Base-by-base conservation (phyloP, 1,284 basidiomycete species). In the Filobasidium uniguttulatum region DNA sequence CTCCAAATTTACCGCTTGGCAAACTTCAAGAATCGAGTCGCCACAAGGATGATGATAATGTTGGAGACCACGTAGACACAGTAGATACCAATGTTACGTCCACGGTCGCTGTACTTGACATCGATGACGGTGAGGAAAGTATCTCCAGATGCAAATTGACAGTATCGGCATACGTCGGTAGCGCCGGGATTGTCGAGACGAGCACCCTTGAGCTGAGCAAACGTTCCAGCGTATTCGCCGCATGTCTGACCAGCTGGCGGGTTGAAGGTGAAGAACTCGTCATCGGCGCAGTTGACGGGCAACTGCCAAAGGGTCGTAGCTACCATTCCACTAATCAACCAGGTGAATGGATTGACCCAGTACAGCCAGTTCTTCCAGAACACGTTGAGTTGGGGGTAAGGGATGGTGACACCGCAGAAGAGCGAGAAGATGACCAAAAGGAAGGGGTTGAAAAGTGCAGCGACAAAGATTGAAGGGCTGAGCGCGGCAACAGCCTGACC, bases 21-120 rank as follows among this genome's bases (percentile, higher is more conserved):
- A n/a, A 78, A 85, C 41, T 81, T 76, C 46, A 89, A 72, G 72
- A 79, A 82, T 17, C 81, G 75, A 26, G 85, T 85, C 2, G 83
- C 83, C 45, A 82, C 59, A 44, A 86, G 75, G 0, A 85, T 83
- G 23, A 78, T 73, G 31, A 81, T 52, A 45, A 82, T 70, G 63
- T 89, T 89, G 72, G 86, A 85, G 20, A 78, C 75, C 72, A 58
- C 44, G 50, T 59, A 59, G 20, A 54, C 48, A 6, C 83, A 76
- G 33, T 85, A 68, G 52, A 87, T 80, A 56, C 78, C 85, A 2
- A 75, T 75, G 57, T 87, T 83, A 57, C 84, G 73, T 80, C 83
- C 86, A 22, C 83, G 71, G 20, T 77, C 70, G 4, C 69, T 67
- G 60, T 75, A 89, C 1, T 62, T 63, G 60, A 93, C 85, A 55